phyloP scores from a whole-genome alignment of 169 alveolate genomes.

The Plasmodium coatneyi region DNA sequence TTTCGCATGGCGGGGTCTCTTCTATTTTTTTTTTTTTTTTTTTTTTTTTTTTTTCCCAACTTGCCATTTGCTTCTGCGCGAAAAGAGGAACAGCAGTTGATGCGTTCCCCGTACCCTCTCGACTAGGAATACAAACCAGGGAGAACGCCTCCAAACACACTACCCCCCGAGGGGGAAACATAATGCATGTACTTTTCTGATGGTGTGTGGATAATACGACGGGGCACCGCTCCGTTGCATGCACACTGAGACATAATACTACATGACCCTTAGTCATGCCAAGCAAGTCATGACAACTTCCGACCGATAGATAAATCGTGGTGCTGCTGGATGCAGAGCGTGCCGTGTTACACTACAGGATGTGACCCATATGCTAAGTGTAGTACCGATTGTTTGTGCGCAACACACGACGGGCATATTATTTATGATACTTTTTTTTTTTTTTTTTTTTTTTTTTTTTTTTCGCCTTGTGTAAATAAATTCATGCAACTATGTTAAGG shows the following conservation, averaged over 20 bases:
- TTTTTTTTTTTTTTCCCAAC: not conserved
- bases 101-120: not conserved
- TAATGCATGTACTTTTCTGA: not conserved
- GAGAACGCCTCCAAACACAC: not conserved
- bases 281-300: not conserved
- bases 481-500: not conserved
- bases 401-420: not conserved
- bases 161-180: not conserved
- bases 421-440: not conserved
- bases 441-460: constrained; percentile 18
- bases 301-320: not conserved
- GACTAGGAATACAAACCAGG: not conserved
- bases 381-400: not conserved
- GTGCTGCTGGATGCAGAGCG: not conserved
- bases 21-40: not conserved
- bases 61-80: not conserved
- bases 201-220: not conserved
- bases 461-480: constrained; percentile 3
- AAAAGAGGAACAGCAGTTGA: not conserved
- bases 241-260: not conserved
- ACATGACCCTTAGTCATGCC: not conserved
- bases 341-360: not conserved
- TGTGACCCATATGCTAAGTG: not conserved
- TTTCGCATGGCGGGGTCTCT: not conserved
- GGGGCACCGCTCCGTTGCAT: not conserved